Evolutionary conservation across 1,139 yeast species (phyloP), one percentile per base, ranked within the genome.

Genomic region (Kurtzmaniella quercitrusa): DNA sequence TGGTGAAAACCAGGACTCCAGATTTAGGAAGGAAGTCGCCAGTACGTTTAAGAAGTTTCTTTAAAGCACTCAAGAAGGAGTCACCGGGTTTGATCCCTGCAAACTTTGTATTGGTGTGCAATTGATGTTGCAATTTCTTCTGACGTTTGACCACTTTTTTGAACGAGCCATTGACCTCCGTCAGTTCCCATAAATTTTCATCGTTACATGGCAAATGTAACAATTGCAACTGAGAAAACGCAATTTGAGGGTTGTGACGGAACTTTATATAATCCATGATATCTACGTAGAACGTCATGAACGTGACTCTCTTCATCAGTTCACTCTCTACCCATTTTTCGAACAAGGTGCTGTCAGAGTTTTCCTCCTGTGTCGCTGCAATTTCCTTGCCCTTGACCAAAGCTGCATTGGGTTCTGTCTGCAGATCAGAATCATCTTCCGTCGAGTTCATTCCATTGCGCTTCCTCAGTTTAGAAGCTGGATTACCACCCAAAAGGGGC

Each of bases 251-350:
- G 37, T 81, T 75, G 60, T 88, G 95, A 5, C 95, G 85, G 63
- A 85, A 87, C 44, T 86, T 77, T 29, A 85, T 77, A n/a, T 89
- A 86, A 62, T 88, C 94, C 19, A 83, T 75, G 1, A 85, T 81
- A 59, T 88, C 96, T 55, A 85, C 69, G 54, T 84, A 84, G 59
- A 88, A 88, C 3, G 93, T 88, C 77, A 85, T 80, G 46, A 84
- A 76, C 1, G 95, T 88, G 3, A 86, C 77, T 43, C 96, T 66
- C 59, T 87, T 88, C 70, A 87, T 72, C 41, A 84, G 79, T 60
- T 88, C 96, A 40, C 81, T 78, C 46, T 85, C 86, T 18, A 86
- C 82, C 94, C 95, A 87, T 46, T 77, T 72, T 3, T 48, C 53
- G 56, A 68, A 72, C 27, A 71, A 55, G 27, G 58, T 67, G 12